Percentiles rank a stretch among this genome's conserved stretches.
Evolutionary conservation across 768 basidiomycete genomes (phyloP).

Genomic region (Serendipita sp.): DNA sequence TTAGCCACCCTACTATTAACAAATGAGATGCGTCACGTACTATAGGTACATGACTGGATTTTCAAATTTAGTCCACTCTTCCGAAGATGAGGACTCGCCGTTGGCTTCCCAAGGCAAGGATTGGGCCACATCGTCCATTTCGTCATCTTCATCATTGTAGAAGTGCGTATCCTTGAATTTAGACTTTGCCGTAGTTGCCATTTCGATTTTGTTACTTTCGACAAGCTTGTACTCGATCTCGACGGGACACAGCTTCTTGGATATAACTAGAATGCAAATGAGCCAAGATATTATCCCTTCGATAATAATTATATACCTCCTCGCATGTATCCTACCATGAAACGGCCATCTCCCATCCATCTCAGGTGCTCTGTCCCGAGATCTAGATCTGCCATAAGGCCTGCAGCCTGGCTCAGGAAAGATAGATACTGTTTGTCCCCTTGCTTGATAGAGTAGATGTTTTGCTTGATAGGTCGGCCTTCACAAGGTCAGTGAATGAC

Average conservation of each 20-base stretch:
- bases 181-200: slow-evolving; percentile 27
- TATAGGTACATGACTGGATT: slow-evolving; percentile 54
- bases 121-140: background rate
- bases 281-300: background rate
- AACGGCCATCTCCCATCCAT: slow-evolving; percentile 76
- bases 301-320: slow-evolving; percentile 33
- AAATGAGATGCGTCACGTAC: slow-evolving; percentile 11
- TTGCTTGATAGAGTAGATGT: slow-evolving; percentile 65
- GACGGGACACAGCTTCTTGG: slow-evolving; percentile 48
- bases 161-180: slow-evolving; percentile 7
- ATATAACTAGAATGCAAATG: slow-evolving; percentile 29
- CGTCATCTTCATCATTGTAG: slow-evolving; percentile 11
- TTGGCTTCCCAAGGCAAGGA: slow-evolving; percentile 29
- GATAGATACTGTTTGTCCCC: slow-evolving; percentile 45
- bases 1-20: background rate
- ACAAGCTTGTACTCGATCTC: slow-evolving; percentile 55
- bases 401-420: slow-evolving; percentile 71
- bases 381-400: slow-evolving; percentile 76
- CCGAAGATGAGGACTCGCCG: slow-evolving; percentile 24
- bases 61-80: slow-evolving; percentile 57
- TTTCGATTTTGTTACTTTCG: slow-evolving; percentile 52
- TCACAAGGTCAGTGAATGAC: background rate
- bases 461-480: slow-evolving; percentile 62
- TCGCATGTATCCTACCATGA: slow-evolving; percentile 52
- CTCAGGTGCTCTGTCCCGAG: slow-evolving; percentile 69